phyloP scores from a whole-genome alignment of 768 basidiomycete species.

The Butyriboletus loyo region DNA sequence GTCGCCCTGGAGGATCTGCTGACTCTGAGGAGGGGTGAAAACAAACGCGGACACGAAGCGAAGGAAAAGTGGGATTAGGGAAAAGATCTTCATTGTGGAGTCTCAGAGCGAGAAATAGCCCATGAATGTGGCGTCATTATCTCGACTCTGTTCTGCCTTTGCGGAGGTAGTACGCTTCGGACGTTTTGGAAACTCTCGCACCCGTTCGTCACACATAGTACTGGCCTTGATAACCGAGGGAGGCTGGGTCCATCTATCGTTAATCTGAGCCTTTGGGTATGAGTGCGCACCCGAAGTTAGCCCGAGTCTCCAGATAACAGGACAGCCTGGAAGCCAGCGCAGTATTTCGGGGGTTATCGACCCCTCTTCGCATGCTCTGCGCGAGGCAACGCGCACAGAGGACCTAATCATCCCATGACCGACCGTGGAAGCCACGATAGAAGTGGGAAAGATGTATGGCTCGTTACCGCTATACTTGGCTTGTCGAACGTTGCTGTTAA shows the following conservation, averaged over 20 bases:
- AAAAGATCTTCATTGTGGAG: background rate
- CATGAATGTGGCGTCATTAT: background rate
- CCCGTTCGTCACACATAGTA: background rate
- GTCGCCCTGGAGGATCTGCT: background rate
- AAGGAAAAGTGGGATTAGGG: background rate
- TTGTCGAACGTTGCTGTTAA: background rate
- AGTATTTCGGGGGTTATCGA: background rate
- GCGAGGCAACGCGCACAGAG: background rate
- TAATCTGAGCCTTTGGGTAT: too few relatives aligned
- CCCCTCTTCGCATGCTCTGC: background rate
- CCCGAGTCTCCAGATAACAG: too few relatives aligned
- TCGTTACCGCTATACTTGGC: background rate
- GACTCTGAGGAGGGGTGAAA: background rate
- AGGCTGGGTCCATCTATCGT: background rate
- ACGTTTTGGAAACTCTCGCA: background rate
- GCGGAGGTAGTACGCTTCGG: background rate
- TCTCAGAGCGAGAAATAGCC: background rate
- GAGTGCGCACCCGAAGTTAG: background rate
- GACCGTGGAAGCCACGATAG: background rate
- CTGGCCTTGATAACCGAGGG: background rate
- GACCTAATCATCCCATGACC: background rate
- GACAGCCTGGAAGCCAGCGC: too few relatives aligned
- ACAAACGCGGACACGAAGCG: background rate
- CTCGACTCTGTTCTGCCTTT: too few relatives aligned
- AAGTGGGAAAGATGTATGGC: background rate